Conservation (phyloP, 192 early-diverging fungal species). For the Dissophora ornata region DNA sequence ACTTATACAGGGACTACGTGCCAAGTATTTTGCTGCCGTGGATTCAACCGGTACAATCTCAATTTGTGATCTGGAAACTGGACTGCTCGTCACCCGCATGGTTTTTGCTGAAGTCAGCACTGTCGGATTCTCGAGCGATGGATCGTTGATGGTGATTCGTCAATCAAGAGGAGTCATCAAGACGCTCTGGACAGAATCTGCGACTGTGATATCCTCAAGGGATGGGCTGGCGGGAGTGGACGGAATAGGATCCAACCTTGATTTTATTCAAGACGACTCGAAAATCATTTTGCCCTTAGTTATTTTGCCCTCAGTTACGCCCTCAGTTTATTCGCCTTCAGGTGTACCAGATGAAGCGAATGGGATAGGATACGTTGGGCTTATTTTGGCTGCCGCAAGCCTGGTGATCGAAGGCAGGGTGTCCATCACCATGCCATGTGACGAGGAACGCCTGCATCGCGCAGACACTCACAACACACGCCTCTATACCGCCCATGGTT, state of each 20-base stretch:
- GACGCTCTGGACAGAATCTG: background rate
- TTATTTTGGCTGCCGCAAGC: background rate
- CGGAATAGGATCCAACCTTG: background rate
- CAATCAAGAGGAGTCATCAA: background rate
- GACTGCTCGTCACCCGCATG: background rate
- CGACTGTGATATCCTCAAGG: background rate
- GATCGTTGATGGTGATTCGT: background rate
- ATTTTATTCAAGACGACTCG: background rate
- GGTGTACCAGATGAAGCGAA: background rate
- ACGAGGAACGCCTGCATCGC: too few relatives aligned
- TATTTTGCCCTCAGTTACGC: too few relatives aligned
- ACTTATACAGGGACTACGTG: background rate
- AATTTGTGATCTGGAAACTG: constrained; percentile 4
- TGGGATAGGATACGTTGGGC: too few relatives aligned
- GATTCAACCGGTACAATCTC: background rate
- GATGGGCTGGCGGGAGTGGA: too few relatives aligned
- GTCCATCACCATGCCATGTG: background rate
- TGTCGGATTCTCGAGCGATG: constrained; percentile 3
- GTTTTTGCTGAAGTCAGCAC: background rate
- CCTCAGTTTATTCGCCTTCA: too few relatives aligned
- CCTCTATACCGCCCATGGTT: background rate
- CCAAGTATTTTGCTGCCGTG: constrained; percentile 4
- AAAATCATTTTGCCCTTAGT: background rate
- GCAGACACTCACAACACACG: background rate
- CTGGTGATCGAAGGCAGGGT: background rate